A percentile compares a stretch with the other conserved stretches of the same genome.
phyloP scores from a whole-genome alignment of 164 flowering plant genomes.

The Tetrastigma voinierianum region DNA sequence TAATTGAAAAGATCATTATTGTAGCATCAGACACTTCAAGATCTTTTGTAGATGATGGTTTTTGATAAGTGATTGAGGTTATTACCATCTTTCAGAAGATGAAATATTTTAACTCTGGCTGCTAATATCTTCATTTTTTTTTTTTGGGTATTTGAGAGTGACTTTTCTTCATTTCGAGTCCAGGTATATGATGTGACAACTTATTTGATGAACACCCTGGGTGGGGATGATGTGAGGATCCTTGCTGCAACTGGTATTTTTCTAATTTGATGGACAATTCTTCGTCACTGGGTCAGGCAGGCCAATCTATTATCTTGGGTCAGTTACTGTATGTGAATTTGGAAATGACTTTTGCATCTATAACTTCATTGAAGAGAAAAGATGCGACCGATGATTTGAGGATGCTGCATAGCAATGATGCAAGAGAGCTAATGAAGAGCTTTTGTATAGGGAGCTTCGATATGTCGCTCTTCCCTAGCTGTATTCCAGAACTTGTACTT shows the following conservation, averaged over 20 bases:
- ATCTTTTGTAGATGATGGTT: no score
- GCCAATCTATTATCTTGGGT: neutral
- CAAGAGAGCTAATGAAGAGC: constrained; percentile 64
- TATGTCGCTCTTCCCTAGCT: constrained; percentile 31
- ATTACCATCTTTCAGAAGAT: no score
- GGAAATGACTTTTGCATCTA: constrained; percentile 1
- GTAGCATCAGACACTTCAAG: no score
- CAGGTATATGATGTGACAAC: constrained; percentile 84
- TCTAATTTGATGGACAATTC: neutral
- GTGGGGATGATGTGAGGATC: constrained; percentile 95
- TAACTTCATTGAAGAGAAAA: constrained; percentile 46
- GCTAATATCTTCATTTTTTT: no score
- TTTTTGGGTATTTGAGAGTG: neutral
- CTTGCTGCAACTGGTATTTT: constrained; percentile 58
- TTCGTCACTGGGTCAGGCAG: neutral
- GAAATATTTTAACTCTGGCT: no score
- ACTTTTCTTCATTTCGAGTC: neutral
- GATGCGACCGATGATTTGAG: constrained; percentile 95
- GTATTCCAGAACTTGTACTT: constrained; percentile 50
- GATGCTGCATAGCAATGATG: constrained; percentile 82
- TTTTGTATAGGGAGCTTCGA: constrained; percentile 92
- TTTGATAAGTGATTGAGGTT: no score
- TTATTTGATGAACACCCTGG: constrained; percentile 91
- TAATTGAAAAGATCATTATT: no score
- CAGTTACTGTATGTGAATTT: neutral